These are phyloP conservation scores for Arthromyces matolae DNA, from an alignment of 768 basidiomycete species.

Conservation along the genomic window DNA sequence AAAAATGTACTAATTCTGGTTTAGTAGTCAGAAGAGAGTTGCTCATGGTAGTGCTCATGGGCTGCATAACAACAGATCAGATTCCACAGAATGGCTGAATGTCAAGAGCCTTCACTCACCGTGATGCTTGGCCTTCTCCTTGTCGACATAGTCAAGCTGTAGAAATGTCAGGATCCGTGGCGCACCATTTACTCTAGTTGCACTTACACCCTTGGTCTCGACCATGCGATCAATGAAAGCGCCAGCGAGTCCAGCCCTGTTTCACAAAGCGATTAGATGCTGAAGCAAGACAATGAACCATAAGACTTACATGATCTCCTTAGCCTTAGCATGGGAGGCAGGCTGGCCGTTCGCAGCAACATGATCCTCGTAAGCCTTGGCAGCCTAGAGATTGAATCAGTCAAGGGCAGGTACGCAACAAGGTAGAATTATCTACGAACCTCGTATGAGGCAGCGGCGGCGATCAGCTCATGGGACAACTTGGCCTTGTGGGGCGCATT, in stretches of 20 bases:
- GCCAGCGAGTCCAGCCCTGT: constrained; percentile 51
- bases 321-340: constrained; percentile 48
- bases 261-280: neutral
- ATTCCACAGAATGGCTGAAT: neutral
- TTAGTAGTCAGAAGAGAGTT: neutral
- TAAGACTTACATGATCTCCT: constrained; percentile 43
- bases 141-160: constrained; percentile 30
- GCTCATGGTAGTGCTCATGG: constrained; percentile 1
- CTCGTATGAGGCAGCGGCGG: constrained; percentile 64
- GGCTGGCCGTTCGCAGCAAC: constrained; percentile 44
- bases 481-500: constrained; percentile 53
- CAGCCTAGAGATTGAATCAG: constrained; percentile 38
- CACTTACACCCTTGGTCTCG: constrained; percentile 50
- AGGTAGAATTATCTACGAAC: constrained; percentile 23
- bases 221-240: constrained; percentile 49
- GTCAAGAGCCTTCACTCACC: constrained; percentile 15
- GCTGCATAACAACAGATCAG: constrained; percentile 3
- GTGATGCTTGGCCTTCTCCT: constrained; percentile 22
- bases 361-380: constrained; percentile 62
- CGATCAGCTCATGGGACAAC: constrained; percentile 64
- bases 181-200: neutral
- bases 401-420: neutral
- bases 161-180: constrained; percentile 21
- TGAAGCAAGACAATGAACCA: neutral
- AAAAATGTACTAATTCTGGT: neutral